Evolutionary conservation across 2,329 filamentous ascomycete genomes (phyloP).

Genomic region (Xylaria sp.): DNA sequence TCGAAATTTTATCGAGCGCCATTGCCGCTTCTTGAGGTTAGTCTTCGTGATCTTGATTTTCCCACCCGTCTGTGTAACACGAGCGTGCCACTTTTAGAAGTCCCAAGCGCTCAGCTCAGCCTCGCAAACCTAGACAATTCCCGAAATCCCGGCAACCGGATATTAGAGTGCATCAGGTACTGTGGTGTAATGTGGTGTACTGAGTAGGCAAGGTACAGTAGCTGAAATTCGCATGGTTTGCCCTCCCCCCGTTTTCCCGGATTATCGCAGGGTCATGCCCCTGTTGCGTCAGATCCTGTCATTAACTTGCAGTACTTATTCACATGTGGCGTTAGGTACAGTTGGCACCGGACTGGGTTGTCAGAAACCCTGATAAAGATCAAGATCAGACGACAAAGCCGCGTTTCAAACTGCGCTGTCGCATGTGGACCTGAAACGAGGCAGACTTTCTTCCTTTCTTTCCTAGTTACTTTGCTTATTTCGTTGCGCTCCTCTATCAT

Average conservation of each 20-base stretch:
- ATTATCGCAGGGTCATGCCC: slow-evolving; percentile 19
- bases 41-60: neutral
- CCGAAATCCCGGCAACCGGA: slow-evolving; percentile 14
- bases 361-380: slow-evolving; percentile 1
- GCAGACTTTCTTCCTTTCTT: slow-evolving; percentile 9
- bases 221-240: slow-evolving; percentile 3
- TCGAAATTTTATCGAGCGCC: neutral
- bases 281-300: slow-evolving; percentile 19
- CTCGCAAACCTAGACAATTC: slow-evolving; percentile 13
- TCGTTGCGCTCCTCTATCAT: neutral
- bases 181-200: neutral
- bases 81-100: slow-evolving; percentile 18
- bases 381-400: slow-evolving; percentile 5
- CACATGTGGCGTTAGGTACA: neutral
- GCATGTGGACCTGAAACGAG: slow-evolving; percentile 29
- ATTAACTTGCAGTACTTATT: neutral
- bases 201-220: neutral
- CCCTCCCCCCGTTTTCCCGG: slow-evolving; percentile 15
- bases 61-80: slow-evolving; percentile 10
- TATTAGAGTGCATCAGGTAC: slow-evolving; percentile 6
- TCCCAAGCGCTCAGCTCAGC: slow-evolving; percentile 21
- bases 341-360: neutral
- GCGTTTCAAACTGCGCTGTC: slow-evolving; percentile 29
- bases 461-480: neutral
- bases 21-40: neutral